phyloP scores from a whole-genome alignment of 257 asterid species.

The Lycium barbarum region DNA sequence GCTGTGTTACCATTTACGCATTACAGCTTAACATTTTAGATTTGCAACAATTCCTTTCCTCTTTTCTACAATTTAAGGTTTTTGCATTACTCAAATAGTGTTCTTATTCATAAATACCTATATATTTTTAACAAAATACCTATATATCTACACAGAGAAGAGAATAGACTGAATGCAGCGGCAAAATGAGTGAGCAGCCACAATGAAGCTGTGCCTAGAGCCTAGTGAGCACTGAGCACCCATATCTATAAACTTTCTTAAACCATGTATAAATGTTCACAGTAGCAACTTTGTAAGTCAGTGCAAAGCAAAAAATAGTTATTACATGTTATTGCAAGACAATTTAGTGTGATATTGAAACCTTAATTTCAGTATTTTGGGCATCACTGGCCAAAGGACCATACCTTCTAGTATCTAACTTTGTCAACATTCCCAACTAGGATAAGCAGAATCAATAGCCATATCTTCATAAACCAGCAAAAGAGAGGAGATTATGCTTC shows the following conservation, averaged over 20 bases:
- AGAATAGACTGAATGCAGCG: neutral
- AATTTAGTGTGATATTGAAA: neutral
- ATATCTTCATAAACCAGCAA: constrained; percentile 26
- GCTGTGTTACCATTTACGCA: neutral
- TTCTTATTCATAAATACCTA: neutral
- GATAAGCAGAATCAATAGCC: neutral
- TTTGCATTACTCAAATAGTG: neutral
- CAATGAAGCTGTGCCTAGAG: neutral
- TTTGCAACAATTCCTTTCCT: neutral
- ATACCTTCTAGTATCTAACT: neutral
- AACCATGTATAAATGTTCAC: neutral
- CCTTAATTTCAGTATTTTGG: neutral
- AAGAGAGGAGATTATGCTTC: neutral
- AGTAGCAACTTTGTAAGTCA: neutral
- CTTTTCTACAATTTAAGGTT: constrained; percentile 8
- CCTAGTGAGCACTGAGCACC: neutral
- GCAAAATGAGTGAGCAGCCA: neutral
- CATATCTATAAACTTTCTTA: neutral
- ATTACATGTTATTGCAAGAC: neutral
- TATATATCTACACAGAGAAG: neutral
- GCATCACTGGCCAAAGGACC: constrained; percentile 18
- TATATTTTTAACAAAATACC: no score
- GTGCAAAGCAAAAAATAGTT: neutral
- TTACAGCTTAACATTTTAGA: neutral
- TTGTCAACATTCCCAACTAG: constrained; percentile 13